phyloP scores from a whole-genome alignment of 2,329 filamentous ascomycete species.

The Raffaelea albimanens region DNA sequence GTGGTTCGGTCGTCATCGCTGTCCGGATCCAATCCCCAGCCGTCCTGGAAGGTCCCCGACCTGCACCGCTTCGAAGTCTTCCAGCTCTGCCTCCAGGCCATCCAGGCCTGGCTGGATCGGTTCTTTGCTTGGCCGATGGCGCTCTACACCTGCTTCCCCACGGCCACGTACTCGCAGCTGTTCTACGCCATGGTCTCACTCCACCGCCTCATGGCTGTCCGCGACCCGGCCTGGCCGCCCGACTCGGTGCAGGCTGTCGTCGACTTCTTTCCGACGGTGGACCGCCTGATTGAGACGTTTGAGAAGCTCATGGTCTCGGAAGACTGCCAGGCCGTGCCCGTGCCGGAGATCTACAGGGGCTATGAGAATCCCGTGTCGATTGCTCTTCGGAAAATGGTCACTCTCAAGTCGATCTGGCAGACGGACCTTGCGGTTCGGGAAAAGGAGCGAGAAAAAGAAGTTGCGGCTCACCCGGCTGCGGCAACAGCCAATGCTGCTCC shows the following conservation, averaged over 20 bases:
- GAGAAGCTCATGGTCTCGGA: background rate
- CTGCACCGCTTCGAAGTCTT: slow-evolving; percentile 6
- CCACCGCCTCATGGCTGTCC: slow-evolving; percentile 10
- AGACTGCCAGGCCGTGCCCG: background rate
- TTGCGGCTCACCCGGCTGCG: no score
- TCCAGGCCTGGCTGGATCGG: slow-evolving; percentile 9
- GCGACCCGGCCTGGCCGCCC: slow-evolving; percentile 28
- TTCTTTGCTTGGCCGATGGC: slow-evolving; percentile 6
- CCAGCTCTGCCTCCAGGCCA: slow-evolving; percentile 9
- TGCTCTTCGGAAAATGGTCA: no score
- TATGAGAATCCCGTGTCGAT: no score
- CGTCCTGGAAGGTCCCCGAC: slow-evolving; percentile 1
- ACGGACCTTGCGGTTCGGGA: no score
- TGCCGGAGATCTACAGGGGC: no score
- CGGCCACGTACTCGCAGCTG: slow-evolving; percentile 3
- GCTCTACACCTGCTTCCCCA: slow-evolving; percentile 1
- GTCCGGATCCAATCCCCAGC: background rate
- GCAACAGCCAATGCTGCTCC: no score
- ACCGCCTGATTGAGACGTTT: slow-evolving; percentile 13
- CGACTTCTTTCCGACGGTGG: slow-evolving; percentile 21
- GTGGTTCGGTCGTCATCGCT: no score
- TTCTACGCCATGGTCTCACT: slow-evolving; percentile 8
- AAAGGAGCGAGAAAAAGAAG: no score
- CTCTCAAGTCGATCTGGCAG: no score
- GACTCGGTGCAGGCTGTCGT: slow-evolving; percentile 18